Evolutionary conservation across 768 basidiomycete species (phyloP).

Genomic region (Trametes elegans): DNA sequence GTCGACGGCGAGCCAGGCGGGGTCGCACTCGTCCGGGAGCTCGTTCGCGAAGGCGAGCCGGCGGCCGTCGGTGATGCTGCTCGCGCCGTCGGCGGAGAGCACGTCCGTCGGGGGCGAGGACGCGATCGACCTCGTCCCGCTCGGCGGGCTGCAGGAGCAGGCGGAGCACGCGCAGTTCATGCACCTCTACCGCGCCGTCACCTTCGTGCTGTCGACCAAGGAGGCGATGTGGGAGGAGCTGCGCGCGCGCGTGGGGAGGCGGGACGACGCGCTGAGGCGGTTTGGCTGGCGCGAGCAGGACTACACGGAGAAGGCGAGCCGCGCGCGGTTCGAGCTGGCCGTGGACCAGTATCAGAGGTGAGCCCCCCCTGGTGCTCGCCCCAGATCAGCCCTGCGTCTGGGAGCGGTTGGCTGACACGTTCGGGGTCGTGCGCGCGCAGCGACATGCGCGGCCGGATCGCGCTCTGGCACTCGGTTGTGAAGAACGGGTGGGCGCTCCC

Average conservation of each 20-base stretch:
- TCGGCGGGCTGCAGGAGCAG: constrained; percentile 10
- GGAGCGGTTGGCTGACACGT: too few relatives aligned
- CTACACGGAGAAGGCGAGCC: constrained; percentile 15
- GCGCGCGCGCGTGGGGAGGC: constrained; percentile 12
- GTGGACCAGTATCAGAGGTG: constrained; percentile 28
- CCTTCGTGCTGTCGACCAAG: constrained; percentile 24
- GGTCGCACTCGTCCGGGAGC: constrained; percentile 7
- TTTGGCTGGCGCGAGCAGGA: constrained; percentile 28
- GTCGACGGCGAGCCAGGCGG: constrained; percentile 4
- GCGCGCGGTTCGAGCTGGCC: constrained; percentile 25
- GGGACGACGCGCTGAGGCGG: constrained; percentile 7
- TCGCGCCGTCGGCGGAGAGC: constrained; percentile 17
- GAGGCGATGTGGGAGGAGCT: constrained; percentile 35
- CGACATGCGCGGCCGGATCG: constrained; percentile 28
- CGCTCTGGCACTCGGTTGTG: constrained; percentile 27
- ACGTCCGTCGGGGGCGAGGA: constrained; percentile 15
- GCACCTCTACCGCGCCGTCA: constrained; percentile 27
- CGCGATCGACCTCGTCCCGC: constrained; percentile 20
- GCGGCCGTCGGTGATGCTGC: constrained; percentile 12
- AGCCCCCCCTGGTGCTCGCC: constrained; percentile 2
- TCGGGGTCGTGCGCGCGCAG: constrained; percentile 5
- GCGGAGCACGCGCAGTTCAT: constrained; percentile 25
- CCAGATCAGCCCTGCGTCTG: too few relatives aligned
- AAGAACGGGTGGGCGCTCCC: constrained; percentile 28
- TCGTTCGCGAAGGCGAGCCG: background rate